A percentile compares a stretch with the other conserved stretches of the same genome.
Evolutionary conservation across 2,329 filamentous ascomycete genomes (phyloP).

Genomic region (Orbilia ellipsospora): DNA sequence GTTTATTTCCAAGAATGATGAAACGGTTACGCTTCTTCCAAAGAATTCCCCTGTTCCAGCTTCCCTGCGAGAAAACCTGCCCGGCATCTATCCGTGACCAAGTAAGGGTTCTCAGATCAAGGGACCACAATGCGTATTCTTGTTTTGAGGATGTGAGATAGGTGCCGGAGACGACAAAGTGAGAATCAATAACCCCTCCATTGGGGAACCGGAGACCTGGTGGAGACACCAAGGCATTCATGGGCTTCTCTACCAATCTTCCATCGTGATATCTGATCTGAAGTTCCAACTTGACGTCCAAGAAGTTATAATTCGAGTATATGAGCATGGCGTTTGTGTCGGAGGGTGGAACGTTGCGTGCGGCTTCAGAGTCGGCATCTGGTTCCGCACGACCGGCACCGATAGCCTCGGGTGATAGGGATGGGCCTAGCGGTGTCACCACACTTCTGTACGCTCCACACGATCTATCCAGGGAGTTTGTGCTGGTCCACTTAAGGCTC

Average conservation of each 20-base stretch:
- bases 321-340: slow-evolving; percentile 78
- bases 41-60: slow-evolving; percentile 94
- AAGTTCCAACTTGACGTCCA: slow-evolving; percentile 95
- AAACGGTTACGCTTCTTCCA: slow-evolving; percentile 96
- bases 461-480: slow-evolving; percentile 84
- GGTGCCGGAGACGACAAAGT: slow-evolving; percentile 97
- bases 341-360: slow-evolving; percentile 23
- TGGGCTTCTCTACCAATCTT: slow-evolving; percentile 83
- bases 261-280: slow-evolving; percentile 89
- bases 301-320: slow-evolving; percentile 98
- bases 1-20: slow-evolving; percentile 92
- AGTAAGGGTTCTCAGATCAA: slow-evolving; percentile 85
- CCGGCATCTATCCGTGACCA: slow-evolving; percentile 97
- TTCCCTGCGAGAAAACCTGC: slow-evolving; percentile 93
- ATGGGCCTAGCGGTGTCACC: slow-evolving; percentile 76
- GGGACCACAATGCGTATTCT: slow-evolving; percentile 95
- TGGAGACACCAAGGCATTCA: slow-evolving; percentile 86
- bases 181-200: slow-evolving; percentile 91
- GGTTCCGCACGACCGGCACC: slow-evolving; percentile 63
- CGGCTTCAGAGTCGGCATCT: slow-evolving; percentile 60
- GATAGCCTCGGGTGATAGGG: slow-evolving; percentile 63
- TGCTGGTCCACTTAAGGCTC: slow-evolving; percentile 94
- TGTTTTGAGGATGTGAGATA: slow-evolving; percentile 98
- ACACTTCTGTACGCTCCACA: slow-evolving; percentile 97
- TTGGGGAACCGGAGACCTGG: slow-evolving; percentile 95